phyloP scores from a whole-genome alignment of 306 rosid species.

The Vigna angularis region DNA sequence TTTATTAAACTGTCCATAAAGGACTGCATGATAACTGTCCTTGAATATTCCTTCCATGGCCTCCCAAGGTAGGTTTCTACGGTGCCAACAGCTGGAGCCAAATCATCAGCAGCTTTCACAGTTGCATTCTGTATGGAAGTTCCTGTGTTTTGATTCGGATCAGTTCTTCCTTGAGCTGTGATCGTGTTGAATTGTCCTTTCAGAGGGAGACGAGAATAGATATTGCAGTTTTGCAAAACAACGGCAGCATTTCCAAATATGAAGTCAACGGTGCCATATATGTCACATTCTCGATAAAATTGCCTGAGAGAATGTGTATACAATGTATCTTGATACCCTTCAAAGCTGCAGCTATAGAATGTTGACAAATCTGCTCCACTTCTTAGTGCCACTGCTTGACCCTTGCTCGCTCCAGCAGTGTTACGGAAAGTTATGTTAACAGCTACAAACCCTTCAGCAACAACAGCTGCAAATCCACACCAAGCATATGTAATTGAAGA shows the following conservation, averaged over 20 bases:
- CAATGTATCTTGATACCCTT: slow-evolving; percentile 63
- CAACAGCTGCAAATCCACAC: slow-evolving; percentile 63
- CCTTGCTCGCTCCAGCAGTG: slow-evolving; percentile 58
- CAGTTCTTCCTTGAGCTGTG: slow-evolving; percentile 61
- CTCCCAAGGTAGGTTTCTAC: slow-evolving; percentile 69
- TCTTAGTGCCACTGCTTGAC: slow-evolving; percentile 61
- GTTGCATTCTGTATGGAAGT: slow-evolving; percentile 49
- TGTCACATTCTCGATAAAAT: slow-evolving; percentile 60
- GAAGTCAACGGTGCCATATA: slow-evolving; percentile 62
- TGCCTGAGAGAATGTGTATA: slow-evolving; percentile 59
- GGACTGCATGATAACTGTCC: slow-evolving; percentile 69
- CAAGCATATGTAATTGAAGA: background rate
- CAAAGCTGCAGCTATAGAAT: slow-evolving; percentile 62
- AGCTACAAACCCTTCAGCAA: slow-evolving; percentile 72
- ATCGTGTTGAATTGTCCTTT: slow-evolving; percentile 55
- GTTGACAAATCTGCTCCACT: slow-evolving; percentile 54
- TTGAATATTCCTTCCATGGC: slow-evolving; percentile 81
- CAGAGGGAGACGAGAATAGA: slow-evolving; percentile 51
- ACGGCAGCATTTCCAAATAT: slow-evolving; percentile 58
- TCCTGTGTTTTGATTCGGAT: slow-evolving; percentile 59
- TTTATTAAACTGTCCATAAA: slow-evolving; percentile 60
- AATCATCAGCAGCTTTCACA: slow-evolving; percentile 45
- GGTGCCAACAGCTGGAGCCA: slow-evolving; percentile 35
- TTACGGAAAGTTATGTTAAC: slow-evolving; percentile 52
- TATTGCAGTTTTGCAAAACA: slow-evolving; percentile 59